Evolutionary conservation across 306 rosid species (phyloP), one percentile per base, ranked within the genome.

Genomic region (Castanopsis chinensis): DNA sequence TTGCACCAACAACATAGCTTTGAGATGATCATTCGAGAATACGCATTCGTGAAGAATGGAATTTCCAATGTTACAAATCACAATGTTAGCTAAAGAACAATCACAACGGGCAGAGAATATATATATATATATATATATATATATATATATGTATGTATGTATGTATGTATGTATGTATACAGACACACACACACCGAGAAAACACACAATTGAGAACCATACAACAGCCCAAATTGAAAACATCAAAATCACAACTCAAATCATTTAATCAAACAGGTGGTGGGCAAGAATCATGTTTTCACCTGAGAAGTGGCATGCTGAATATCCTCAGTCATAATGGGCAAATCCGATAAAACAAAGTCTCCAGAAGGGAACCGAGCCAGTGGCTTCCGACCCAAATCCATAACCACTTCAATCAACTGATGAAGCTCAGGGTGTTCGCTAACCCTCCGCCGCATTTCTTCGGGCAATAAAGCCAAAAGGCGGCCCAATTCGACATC

Each of bases 291-390:
- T 18, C 60, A 58, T 32, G 3, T 12, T 41, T 49, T 74, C 75
- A 92, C 99, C 94, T 91, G 92, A 58, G 98, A 91, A 76, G 96
- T 92, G 27, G 98, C 99, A 72, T 90, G 89, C 14, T 85, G 86
- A 52, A 95, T 86, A 81, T 95, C 98, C 77, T 90, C 86, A 79
- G 88, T 82, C 27, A 92, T 85, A 17, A 91, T 90, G 5, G 88
- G 95, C 57, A 76, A 85, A 37, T 91, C 92, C 41, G 93, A 92
- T 71, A 94, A 87, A 55, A 87, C 87, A 70, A 86, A 91, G 78
- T 95, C 99, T 0, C 97, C 96, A 3, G 96, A 85, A 9, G 97
- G 99, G 81, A 95, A 95, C 79, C 99, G 85, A 17, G 98, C 99
- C 55, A 93, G 67, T 0, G 98, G 99, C 76, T 93, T 91, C 81